These are phyloP conservation scores for Leccinum subgranulosum DNA, from an alignment of 768 basidiomycete species.

Conservation along the genomic window DNA sequence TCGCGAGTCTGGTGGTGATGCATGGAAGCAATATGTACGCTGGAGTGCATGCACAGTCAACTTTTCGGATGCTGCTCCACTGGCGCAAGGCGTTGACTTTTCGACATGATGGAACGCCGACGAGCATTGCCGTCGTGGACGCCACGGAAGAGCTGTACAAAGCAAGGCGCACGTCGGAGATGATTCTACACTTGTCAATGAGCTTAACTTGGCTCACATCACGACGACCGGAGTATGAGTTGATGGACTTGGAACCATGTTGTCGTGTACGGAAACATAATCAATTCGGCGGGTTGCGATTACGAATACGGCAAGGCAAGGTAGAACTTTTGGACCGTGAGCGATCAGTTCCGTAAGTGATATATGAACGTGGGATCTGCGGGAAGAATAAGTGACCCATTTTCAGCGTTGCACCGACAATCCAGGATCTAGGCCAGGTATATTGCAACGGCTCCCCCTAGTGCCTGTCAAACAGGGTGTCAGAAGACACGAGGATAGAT, in stretches of 20 bases:
- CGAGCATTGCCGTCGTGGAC: neutral
- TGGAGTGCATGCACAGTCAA: conserved; percentile 94
- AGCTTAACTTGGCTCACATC: conserved; percentile 26
- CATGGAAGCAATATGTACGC: conserved; percentile 97
- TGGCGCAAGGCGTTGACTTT: conserved; percentile 94
- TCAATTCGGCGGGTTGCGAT: conserved; percentile 11
- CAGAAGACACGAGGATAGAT: conserved; percentile 23
- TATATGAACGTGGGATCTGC: conserved; percentile 34
- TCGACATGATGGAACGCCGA: conserved; percentile 34
- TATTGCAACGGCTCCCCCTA: conserved; percentile 23
- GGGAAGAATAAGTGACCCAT: conserved; percentile 3
- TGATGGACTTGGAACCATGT: conserved; percentile 6
- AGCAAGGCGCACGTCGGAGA: conserved; percentile 4
- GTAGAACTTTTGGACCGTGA: conserved; percentile 18
- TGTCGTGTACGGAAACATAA: conserved; percentile 9
- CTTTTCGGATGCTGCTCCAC: conserved; percentile 82
- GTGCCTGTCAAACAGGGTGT: conserved; percentile 33
- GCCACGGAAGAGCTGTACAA: conserved; percentile 9
- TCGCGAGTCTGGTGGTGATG: conserved; percentile 94
- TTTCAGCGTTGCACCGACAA: conserved; percentile 28
- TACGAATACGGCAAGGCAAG: conserved; percentile 23
- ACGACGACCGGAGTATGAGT: conserved; percentile 15
- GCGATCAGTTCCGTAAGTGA: conserved; percentile 34
- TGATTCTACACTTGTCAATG: conserved; percentile 13
- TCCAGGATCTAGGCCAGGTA: conserved; percentile 26